A percentile compares a stretch with the other conserved stretches of the same genome.
phyloP scores from a whole-genome alignment of 2,329 filamentous ascomycete species.

The Ceratocystiopsis brevicomis region DNA sequence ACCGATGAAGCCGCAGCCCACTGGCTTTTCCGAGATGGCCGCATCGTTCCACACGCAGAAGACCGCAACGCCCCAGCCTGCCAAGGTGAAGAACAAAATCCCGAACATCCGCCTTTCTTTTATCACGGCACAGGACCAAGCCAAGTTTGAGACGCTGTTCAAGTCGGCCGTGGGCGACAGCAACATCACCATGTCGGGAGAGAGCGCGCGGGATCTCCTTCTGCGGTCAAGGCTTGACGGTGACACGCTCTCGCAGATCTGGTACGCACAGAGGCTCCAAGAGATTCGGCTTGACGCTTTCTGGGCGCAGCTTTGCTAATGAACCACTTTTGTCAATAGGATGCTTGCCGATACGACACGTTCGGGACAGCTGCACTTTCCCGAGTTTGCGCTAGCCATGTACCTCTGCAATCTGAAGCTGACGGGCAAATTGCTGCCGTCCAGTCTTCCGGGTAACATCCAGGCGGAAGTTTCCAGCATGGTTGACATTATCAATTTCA shows the following conservation, averaged over 20 bases:
- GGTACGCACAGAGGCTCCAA: constrained; percentile 30
- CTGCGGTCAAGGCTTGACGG: constrained; percentile 77
- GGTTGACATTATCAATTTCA: constrained; percentile 98
- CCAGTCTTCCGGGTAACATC: constrained; percentile 60
- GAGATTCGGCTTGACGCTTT: no score
- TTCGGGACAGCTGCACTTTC: constrained; percentile 88
- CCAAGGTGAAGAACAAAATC: constrained; percentile 51
- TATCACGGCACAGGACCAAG: constrained; percentile 84
- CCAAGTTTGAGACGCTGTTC: constrained; percentile 94
- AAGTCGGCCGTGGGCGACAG: constrained; percentile 79
- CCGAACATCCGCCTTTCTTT: constrained; percentile 90
- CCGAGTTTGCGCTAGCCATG: constrained; percentile 95
- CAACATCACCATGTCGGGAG: constrained; percentile 73
- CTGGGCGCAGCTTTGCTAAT: no score
- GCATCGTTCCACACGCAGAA: constrained; percentile 42
- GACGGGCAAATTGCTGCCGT: constrained; percentile 66
- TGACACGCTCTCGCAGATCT: constrained; percentile 78
- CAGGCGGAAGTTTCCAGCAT: constrained; percentile 97
- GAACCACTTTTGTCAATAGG: constrained; percentile 25
- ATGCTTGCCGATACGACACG: constrained; percentile 88
- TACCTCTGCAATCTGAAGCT: constrained; percentile 92
- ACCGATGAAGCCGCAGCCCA: constrained; percentile 44
- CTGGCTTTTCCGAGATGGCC: constrained; percentile 47
- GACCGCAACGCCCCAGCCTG: constrained; percentile 21
- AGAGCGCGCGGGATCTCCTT: constrained; percentile 79